Base-by-base conservation (phyloP, 805 yeast genomes). In the Ogataea nonfermentans region DNA sequence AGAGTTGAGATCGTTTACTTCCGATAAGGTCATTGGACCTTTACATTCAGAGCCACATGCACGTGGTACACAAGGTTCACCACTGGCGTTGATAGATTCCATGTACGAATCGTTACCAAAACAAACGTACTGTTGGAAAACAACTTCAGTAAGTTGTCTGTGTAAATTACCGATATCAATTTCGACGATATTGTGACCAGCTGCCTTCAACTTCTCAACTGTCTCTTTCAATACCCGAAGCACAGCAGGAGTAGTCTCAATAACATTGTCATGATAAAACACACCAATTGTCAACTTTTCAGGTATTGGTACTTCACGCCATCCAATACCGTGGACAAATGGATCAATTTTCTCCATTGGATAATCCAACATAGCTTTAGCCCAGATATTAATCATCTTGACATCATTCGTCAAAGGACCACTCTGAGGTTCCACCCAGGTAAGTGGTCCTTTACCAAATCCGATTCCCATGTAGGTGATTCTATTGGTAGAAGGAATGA, bases 341-440 rank as follows among this genome's bases (percentile, higher is more conserved):
- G 74, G 70, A 53, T 78, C 83, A 32, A 82, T 83, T 78, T 19
- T 80, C 81, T 76, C 70, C 31, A 78, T 75, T 40, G 71, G 73
- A 11, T 75, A 78, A 17, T 74, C 56, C 37, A 7, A 41, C 40
- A 35, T 35, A 24, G 42, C 41, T 69, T 67, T 71, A 72, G 71
- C 60, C 75, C 67, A 27, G 68, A 65, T 11, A 71, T 73, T 41
- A 76, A 20, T 73, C 77, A 55, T 78, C 81, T 73, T 26, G 76
- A 60, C 4, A 69, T 57, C 42, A 70, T 63, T 31, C 8, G 76
- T 67, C 57, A 78, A 49, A 11, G 34, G 63, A 43, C 26, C 32
- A 10, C 29, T 35, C 14, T 37, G 43, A 5, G 77, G 75, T 11
- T 71, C 67, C 14, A 78, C 76, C 32, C 73, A 62, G 22, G 74